Evolutionary conservation across 441 rosid genomes (phyloP), one percentile per base, ranked within the genome.

Genomic region (Corymbia calophylla): DNA sequence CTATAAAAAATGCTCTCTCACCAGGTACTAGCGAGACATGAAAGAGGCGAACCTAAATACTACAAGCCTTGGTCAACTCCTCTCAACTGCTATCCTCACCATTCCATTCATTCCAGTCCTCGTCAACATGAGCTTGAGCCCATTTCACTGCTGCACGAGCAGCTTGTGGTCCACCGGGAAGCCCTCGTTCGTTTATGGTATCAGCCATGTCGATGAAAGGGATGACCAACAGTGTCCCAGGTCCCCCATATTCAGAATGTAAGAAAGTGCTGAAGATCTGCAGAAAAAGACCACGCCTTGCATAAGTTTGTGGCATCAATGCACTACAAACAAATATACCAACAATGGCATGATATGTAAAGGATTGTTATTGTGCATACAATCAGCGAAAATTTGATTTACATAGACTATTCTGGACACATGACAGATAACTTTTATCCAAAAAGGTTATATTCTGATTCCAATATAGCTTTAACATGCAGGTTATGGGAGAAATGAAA

Each of bases 201-300:
- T 97, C 99, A 11, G 98, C 97, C 98, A 97, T 97, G 94, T 97
- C 99, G 47, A 95, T 93, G 93, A 96, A 95, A 32, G 98, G 98
- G 81, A 91, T 89, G 64, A 97, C 99, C 92, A 96, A 91, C 89
- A 97, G 96, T 49, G 99, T 97, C 84, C 98, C 99, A 53, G 99
- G 98, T 90, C 99, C 99, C 82, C 98, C 98, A 87, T 97, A 97
- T 88, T 97, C 97, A 3, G 94, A 86, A 44, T 93, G 98, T 90
- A 97, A 90, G 94, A 97, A 96, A 23, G 95, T 94, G 88, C 89
- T 92, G 58, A 97, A 94, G 77, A 97, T 97, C 99, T 97, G 95
- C 53, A 29, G 27, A 87, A 25, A 48, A 47, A 27, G 44, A 86
- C 32, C n/a, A 53, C 44, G 18, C 14, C n/a, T 13, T 13, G 58